Evolutionary conservation across 2,329 filamentous ascomycete genomes (phyloP), one percentile per base, ranked within the genome.

Genomic region (Pyrenochaeta sp.): DNA sequence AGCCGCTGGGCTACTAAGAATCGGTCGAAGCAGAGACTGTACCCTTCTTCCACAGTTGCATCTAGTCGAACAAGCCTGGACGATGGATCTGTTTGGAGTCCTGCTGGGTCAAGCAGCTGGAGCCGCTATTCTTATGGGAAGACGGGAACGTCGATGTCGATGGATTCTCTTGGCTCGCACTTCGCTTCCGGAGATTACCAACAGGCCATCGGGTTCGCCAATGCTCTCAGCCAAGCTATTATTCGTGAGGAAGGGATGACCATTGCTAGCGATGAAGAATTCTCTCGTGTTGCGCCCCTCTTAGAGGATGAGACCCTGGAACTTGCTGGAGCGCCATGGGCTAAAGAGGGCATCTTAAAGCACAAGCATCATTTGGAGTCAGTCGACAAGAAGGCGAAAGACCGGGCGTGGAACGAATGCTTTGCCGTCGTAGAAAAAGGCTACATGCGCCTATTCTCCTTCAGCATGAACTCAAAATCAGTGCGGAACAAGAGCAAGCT

Each of bases 401-500:
- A 98, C 70, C 87, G 95, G 39, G 94, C 93, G 69, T 99, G 95
- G 95, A 89, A 85, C 57, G 93, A 98, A 72, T 93, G 93, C 54
- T 99, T 99, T 80, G 94, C 93, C 36, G 95, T 99, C 25, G 90
- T 98, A 52, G 93, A 97, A 73, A 96, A 96, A 76, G 95, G 95
- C 12, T 93, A 91, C 75, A 88, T 99, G 83, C 93, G 92, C 53
- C 82, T 99, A 7, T 99, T 99, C 80, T 96, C 93, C 0, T 99
- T 99, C 79, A 90, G 88, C 46, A 85, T 88, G n/a, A 89, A 88
- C 43, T 81, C 82, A 62, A 95, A 95, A 75, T 91, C 91, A 0
- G 81, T 88, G 67, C 85, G 89, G 34, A 85, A 88, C 66, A 93
- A 92, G 76, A 83, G 79, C 61, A 88, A 86, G 62, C 82, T 77